Evolutionary conservation across 306 rosid species (phyloP), one percentile per base, ranked within the genome.

Genomic region (Cicer bijugum): DNA sequence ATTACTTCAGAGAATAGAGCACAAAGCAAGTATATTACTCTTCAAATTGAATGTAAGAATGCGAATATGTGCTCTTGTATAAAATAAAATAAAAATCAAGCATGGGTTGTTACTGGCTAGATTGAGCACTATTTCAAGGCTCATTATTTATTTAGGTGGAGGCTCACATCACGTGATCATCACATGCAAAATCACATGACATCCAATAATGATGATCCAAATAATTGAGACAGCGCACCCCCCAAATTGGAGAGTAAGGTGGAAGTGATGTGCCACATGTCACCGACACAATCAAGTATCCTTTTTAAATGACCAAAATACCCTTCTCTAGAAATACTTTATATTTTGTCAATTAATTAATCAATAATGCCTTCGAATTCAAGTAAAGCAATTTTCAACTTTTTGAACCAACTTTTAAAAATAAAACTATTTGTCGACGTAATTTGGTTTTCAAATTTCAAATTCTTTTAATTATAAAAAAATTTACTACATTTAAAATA

Each of bases 181-280:
- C 85, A 81, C 78, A 77, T 75, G 83, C 52, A 80, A 63, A 69
- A 51, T 70, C 85, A 84, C 81, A 84, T 82, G 88, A 59, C 68
- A 62, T 52, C 43, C 85, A 81, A 78, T 81, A 84, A 78, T 84
- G 78, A 65, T 62, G 74, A 48, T 42, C 51, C 72, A 44, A 83
- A 51, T 81, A 57, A 80, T 43, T 58, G 43, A 72, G 65, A 16
- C 81, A 28, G 43, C 44, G 65, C 76, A 69, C 16, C 79, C 72
- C 15, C 8, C 67, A 37, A 7, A 7, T 43, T 58, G 39, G 67
- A 62, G 74, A 65, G 23, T 33, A 38, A 11, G 19, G 6, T 53
- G 68, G 69, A 44, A 33, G 48, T 76, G 74, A 62, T 75, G 52
- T 69, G 84, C 78, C 78, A 69, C 78, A 48, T 74, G 81, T 35